Base-by-base conservation (phyloP, 352 stramenopile species). In the Phytophthora tentaculata region DNA sequence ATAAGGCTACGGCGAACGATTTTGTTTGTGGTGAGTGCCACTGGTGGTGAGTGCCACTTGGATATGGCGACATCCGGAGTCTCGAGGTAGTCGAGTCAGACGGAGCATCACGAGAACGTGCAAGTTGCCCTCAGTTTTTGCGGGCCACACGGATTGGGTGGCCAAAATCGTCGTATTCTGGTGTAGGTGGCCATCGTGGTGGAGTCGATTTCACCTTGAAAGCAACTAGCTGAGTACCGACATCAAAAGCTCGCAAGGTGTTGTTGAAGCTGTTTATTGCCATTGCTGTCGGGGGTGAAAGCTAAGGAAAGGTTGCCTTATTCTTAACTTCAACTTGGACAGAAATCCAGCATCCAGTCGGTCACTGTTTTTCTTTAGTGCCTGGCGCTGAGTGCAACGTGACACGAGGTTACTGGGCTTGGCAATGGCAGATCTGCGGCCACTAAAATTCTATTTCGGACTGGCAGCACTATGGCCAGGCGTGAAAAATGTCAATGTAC, bases 31-130 rank as follows among this genome's bases (percentile, higher is more conserved):
- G 63, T 14, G 23, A 22, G 49, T 66, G 51, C 44, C n/a, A 61
- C 52, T 54, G 17, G n/a, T n/a, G 16, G 28, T 20, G 35, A n/a
- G 48, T 26, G 29, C n/a, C n/a, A n/a, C n/a, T 49, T 44, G 49
- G 44, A 50, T 47, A 61, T 57, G 56, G 51, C 39, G 61, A 57
- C 61, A 74, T 74, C 67, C 54, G 28, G 24, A 69, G 61, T 62
- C 52, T 39, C n/a, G 44, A 32, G 28, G 28, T 8, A 32, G 28
- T 32, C 28, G 28, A 32, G 28, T 32, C 28, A 9, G 5, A 32
- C 37, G 55, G 37, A 57, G 20, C n/a, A 55, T 61, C 56, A 19
- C n/a, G 37, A 53, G 29, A n/a, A n/a, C n/a, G n/a, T n/a, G n/a
- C n/a, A n/a, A n/a, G n/a, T n/a, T n/a, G n/a, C n/a, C n/a, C n/a